Evolutionary conservation across 768 basidiomycete species (phyloP).

Genomic region (Amanita fuliginea): DNA sequence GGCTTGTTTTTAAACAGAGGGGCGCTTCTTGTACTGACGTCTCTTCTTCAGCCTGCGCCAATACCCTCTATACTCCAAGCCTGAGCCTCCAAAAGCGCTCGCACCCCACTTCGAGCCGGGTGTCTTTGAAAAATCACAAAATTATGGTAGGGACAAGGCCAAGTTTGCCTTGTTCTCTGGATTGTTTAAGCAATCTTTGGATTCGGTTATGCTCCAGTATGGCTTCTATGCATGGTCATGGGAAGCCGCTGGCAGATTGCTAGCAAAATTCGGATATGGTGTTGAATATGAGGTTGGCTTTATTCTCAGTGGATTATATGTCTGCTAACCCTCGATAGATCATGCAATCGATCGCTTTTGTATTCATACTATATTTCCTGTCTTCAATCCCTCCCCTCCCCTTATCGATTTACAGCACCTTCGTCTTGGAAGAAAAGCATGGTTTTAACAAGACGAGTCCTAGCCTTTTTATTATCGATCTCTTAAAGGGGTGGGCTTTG

Average conservation of each 20-base stretch:
- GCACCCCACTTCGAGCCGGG: conserved; percentile 55
- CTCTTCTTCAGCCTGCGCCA: conserved; percentile 47
- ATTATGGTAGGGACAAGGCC: conserved; percentile 87
- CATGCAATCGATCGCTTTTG: conserved; percentile 71
- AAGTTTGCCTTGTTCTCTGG: conserved; percentile 67
- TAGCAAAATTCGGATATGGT: conserved; percentile 51
- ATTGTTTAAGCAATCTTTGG: conserved; percentile 61
- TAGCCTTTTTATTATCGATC: conserved; percentile 62
- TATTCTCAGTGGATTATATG: not conserved
- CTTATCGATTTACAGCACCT: conserved; percentile 75
- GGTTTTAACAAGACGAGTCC: conserved; percentile 96
- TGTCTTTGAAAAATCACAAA: conserved; percentile 82
- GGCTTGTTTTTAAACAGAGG: conserved; percentile 18
- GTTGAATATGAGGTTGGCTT: conserved; percentile 58
- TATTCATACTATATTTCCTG: conserved; percentile 51
- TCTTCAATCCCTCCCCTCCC: conserved; percentile 67
- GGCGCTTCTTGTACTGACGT: not conserved
- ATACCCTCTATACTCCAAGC: conserved; percentile 75
- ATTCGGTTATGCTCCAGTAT: conserved; percentile 58
- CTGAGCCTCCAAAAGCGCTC: conserved; percentile 59
- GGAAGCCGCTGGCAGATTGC: conserved; percentile 43
- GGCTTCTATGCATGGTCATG: conserved; percentile 82
- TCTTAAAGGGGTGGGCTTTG: conserved; percentile 70
- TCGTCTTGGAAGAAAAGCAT: conserved; percentile 89
- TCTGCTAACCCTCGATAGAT: conserved; percentile 38